A percentile compares a stretch with the other conserved stretches of the same genome.
Conservation (phyloP, 2,329 filamentous ascomycete species). For the Trichophyton benhamiae region DNA sequence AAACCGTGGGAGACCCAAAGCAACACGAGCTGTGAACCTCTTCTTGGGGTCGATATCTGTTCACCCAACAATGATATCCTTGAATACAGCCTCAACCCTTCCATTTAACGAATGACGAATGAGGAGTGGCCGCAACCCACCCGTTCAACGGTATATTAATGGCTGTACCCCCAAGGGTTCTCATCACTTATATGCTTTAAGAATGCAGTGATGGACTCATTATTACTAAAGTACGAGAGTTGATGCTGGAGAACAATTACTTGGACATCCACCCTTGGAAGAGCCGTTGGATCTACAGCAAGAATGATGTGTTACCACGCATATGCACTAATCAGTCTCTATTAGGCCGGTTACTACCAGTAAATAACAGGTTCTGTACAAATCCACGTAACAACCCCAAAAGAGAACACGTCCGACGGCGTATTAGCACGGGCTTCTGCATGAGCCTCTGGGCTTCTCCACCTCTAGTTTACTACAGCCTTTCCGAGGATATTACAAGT, state of each 20-base stretch:
- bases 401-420: constrained; percentile 28
- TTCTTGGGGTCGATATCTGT: background rate
- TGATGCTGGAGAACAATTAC: background rate
- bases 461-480: constrained; percentile 22
- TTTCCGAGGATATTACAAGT: constrained; percentile 13
- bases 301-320: background rate
- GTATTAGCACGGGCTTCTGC: constrained; percentile 17
- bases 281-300: background rate
- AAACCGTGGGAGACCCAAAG: constrained; percentile 23
- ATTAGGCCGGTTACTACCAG: constrained; percentile 30
- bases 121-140: background rate
- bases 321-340: constrained; percentile 32
- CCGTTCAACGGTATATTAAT: background rate
- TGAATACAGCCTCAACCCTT: constrained; percentile 20
- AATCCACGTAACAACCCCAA: constrained; percentile 20
- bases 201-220: background rate
- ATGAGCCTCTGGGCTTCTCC: constrained; percentile 27
- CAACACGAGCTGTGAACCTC: constrained; percentile 23
- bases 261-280: background rate
- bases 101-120: constrained; percentile 20
- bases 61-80: background rate
- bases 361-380: background rate
- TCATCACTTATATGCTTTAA: background rate
- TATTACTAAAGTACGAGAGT: background rate
- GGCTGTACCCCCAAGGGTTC: background rate